phyloP scores from a whole-genome alignment of 1,284 basidiomycete genomes.

The Boletus mariae region DNA sequence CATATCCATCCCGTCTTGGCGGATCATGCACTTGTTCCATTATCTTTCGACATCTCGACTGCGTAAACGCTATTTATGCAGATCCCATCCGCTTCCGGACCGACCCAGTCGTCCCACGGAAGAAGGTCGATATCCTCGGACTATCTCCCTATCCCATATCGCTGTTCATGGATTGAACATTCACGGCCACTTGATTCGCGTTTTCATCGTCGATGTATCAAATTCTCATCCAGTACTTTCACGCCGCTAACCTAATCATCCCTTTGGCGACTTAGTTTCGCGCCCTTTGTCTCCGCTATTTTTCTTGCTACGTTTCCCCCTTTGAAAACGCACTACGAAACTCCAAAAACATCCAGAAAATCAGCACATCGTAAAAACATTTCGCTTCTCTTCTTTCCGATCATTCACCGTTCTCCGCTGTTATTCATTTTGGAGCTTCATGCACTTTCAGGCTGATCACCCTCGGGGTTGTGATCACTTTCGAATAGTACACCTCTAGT shows the following conservation, averaged over 20 bases:
- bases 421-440: conserved; percentile 31
- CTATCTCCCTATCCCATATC: conserved; percentile 29
- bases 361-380: conserved; percentile 44
- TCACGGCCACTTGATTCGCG: conserved; percentile 22
- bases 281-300: conserved; percentile 29
- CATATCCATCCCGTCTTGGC: conserved; percentile 62
- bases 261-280: conserved; percentile 32
- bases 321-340: conserved; percentile 37
- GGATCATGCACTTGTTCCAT: conserved; percentile 31
- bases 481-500: conserved; percentile 21
- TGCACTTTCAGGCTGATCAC: conserved; percentile 3
- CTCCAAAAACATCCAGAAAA: conserved; percentile 50
- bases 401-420: conserved; percentile 17
- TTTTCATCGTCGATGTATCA: conserved; percentile 33
- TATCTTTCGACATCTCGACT: conserved; percentile 34
- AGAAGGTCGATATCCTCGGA: conserved; percentile 34
- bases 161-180: conserved; percentile 39
- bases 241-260: conserved; percentile 36
- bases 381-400: conserved; percentile 24
- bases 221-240: conserved; percentile 32
- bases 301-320: conserved; percentile 35
- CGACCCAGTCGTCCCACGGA: conserved; percentile 25
- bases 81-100: conserved; percentile 15
- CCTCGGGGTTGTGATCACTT: conserved; percentile 15
- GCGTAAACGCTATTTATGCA: conserved; percentile 36